phyloP scores from a whole-genome alignment of 1,284 basidiomycete genomes.

The Cutaneotrichosporon mucoides region DNA sequence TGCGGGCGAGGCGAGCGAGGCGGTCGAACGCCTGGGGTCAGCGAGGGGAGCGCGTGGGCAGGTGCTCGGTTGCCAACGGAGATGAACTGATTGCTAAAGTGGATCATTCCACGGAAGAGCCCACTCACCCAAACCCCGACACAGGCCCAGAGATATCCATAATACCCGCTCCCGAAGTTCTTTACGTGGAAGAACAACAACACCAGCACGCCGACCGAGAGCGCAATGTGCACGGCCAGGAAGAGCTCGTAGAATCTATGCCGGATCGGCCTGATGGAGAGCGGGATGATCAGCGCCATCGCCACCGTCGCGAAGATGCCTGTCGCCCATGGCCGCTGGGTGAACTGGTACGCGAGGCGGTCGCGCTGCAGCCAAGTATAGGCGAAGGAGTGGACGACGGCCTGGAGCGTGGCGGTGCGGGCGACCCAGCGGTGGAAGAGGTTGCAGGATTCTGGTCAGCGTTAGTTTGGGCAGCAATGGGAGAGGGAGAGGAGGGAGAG shows the following conservation, averaged over 20 bases:
- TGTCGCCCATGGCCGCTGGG: constrained; percentile 1
- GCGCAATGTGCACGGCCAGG: constrained; percentile 29
- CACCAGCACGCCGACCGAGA: constrained; percentile 22
- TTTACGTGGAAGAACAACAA: constrained; percentile 28
- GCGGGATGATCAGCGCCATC: constrained; percentile 21
- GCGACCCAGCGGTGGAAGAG: constrained; percentile 36
- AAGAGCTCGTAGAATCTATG: constrained; percentile 28
- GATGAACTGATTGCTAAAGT: too few relatives aligned
- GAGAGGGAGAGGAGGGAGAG: too few relatives aligned
- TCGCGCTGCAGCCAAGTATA: not conserved
- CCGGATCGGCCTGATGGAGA: constrained; percentile 24
- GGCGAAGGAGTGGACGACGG: constrained; percentile 24
- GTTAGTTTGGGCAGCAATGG: too few relatives aligned
- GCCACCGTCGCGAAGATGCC: constrained; percentile 16
- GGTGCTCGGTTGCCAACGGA: too few relatives aligned
- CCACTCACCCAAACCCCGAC: constrained; percentile 22
- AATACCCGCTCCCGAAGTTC: constrained; percentile 16
- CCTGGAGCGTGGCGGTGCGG: constrained; percentile 22
- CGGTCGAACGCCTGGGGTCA: constrained; percentile 22
- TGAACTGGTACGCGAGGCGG: not conserved
- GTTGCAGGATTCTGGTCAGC: constrained; percentile 16
- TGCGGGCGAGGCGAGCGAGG: constrained; percentile 22
- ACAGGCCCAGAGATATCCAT: constrained; percentile 26
- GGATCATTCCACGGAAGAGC: too few relatives aligned
- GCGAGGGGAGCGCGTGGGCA: not conserved